phyloP scores from a whole-genome alignment of 768 basidiomycete species.

The Boletus reticulatus region DNA sequence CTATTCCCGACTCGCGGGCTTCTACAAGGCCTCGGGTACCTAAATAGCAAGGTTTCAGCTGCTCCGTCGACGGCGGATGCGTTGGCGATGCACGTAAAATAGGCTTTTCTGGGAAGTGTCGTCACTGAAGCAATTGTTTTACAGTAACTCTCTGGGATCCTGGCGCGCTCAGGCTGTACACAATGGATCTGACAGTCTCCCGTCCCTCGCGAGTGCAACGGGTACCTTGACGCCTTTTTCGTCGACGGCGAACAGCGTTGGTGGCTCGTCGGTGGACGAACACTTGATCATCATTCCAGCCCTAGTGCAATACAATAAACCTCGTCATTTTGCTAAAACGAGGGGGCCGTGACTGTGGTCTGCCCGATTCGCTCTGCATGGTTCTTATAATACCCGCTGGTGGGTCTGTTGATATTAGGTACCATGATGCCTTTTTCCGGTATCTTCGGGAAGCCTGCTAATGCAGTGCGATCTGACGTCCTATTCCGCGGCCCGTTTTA shows the following conservation, averaged over 20 bases:
- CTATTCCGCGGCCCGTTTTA: constrained; percentile 21
- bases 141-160: neutral
- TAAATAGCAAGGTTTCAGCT: constrained; percentile 2
- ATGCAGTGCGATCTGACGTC: constrained; percentile 25
- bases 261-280: constrained; percentile 1
- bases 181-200: neutral
- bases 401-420: constrained; percentile 9
- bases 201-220: neutral
- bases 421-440: constrained; percentile 21
- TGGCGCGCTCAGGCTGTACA: neutral
- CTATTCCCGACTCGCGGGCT: constrained; percentile 18
- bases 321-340: constrained; percentile 1
- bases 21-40: constrained; percentile 11
- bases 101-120: neutral
- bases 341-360: constrained; percentile 2
- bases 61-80: constrained; percentile 30
- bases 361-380: constrained; percentile 3
- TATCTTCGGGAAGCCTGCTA: constrained; percentile 18
- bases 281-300: neutral
- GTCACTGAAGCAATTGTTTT: neutral
- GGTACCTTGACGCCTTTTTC: neutral
- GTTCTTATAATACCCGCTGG: constrained; percentile 14
- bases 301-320: neutral
- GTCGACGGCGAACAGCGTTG: neutral
- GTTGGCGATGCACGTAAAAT: constrained; percentile 11